Percentiles rank a stretch among this genome's conserved stretches.
phyloP scores from a whole-genome alignment of 352 stramenopile genomes.

The Saprolegnia parasitica region DNA sequence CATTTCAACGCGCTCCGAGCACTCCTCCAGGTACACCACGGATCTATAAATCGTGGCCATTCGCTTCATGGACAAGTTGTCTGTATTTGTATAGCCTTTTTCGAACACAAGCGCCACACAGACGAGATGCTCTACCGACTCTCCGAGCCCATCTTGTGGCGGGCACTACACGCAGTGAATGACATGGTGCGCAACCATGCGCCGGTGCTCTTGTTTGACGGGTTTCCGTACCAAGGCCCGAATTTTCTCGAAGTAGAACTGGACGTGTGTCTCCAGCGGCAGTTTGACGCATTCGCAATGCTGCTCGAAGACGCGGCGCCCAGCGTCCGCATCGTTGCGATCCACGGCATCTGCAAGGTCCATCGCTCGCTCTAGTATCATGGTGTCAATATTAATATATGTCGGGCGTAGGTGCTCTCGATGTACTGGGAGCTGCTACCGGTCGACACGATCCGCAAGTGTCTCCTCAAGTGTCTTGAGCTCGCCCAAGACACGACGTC shows the following conservation, averaged over 20 bases:
- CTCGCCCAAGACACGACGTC: slow-evolving; percentile 76
- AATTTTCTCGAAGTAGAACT: slow-evolving; percentile 71
- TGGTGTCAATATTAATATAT: too few species aligned
- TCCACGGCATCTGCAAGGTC: slow-evolving; percentile 73
- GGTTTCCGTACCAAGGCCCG: slow-evolving; percentile 75
- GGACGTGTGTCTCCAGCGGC: slow-evolving; percentile 68
- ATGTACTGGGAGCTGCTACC: slow-evolving; percentile 83
- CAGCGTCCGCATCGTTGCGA: slow-evolving; percentile 65
- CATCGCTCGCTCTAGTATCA: background rate
- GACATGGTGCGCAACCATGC: slow-evolving; percentile 79
- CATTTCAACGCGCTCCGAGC: slow-evolving; percentile 61
- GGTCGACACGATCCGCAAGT: slow-evolving; percentile 72
- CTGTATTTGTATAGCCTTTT: slow-evolving; percentile 34
- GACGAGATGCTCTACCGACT: slow-evolving; percentile 83
- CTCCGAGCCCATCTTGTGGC: slow-evolving; percentile 81
- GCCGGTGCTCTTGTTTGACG: slow-evolving; percentile 76
- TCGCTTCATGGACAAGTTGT: background rate
- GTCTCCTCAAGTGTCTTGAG: slow-evolving; percentile 77
- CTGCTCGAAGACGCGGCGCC: slow-evolving; percentile 69
- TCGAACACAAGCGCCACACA: slow-evolving; percentile 76
- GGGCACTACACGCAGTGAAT: slow-evolving; percentile 74
- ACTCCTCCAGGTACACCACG: slow-evolving; percentile 49
- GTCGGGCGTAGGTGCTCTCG: slow-evolving; percentile 40
- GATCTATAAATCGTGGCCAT: background rate
- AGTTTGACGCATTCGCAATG: slow-evolving; percentile 80